Evolutionary conservation across 176 grass and related monocot species (phyloP).

Genomic region (Lolium multiflorum): DNA sequence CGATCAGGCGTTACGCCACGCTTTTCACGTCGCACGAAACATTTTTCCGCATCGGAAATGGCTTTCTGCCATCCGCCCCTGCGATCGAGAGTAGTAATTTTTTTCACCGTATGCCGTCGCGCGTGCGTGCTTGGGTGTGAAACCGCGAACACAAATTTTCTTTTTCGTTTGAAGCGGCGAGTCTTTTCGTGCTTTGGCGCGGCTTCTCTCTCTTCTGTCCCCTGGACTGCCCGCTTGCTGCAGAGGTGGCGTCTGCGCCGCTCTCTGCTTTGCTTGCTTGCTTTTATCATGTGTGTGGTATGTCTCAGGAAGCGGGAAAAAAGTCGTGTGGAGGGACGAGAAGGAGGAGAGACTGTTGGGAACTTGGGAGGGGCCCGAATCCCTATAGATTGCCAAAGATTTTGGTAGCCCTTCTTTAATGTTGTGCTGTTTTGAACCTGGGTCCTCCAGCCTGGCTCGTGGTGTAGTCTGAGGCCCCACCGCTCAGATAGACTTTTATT

Average conservation of each 20-base stretch:
- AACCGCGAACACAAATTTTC: not conserved
- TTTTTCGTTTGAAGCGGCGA: not conserved
- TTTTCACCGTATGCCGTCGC: too few relatives aligned
- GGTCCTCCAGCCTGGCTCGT: not conserved
- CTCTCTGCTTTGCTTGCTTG: slow-evolving; percentile 13
- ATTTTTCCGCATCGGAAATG: too few relatives aligned
- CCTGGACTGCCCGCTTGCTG: not conserved
- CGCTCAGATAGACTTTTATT: too few relatives aligned
- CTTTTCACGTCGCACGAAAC: too few relatives aligned
- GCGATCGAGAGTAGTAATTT: too few relatives aligned
- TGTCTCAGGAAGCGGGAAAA: slow-evolving; percentile 49
- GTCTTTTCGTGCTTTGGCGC: slow-evolving; percentile 10
- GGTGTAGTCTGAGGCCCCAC: too few relatives aligned
- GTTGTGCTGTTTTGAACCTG: not conserved
- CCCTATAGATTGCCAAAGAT: slow-evolving; percentile 48
- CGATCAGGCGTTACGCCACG: too few relatives aligned
- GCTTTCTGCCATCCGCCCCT: too few relatives aligned
- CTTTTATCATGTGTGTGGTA: slow-evolving; percentile 51
- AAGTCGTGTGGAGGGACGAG: not conserved
- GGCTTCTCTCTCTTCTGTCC: slow-evolving; percentile 15
- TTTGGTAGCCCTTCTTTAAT: slow-evolving; percentile 5
- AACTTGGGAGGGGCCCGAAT: slow-evolving; percentile 39
- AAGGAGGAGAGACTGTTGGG: not conserved
- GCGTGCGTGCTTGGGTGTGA: too few relatives aligned
- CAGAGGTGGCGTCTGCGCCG: slow-evolving; percentile 10